These are phyloP conservation scores for Alnus rubra DNA, from an alignment of 306 rosid genomes.

Conservation along the genomic window DNA sequence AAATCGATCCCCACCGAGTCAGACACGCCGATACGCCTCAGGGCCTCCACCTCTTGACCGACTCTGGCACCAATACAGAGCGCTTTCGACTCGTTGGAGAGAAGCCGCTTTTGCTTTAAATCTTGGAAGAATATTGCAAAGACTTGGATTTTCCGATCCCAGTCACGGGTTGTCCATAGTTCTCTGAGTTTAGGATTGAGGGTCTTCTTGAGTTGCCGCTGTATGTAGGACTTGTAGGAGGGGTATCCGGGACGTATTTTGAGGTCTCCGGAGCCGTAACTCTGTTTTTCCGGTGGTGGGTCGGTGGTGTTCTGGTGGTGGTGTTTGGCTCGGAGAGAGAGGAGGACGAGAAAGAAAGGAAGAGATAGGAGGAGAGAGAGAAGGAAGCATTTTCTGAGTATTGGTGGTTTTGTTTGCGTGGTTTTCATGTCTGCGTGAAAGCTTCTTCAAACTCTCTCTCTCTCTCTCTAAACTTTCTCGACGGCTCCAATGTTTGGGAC, in stretches of 20 bases:
- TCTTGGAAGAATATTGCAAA: constrained; percentile 58
- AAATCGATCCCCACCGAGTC: constrained; percentile 83
- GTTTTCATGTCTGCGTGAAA: constrained; percentile 49
- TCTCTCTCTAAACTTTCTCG: constrained; percentile 2
- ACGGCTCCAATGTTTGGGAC: neutral
- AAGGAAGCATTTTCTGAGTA: constrained; percentile 45
- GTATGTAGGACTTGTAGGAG: constrained; percentile 72
- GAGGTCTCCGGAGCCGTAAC: constrained; percentile 30
- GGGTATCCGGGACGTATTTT: constrained; percentile 86
- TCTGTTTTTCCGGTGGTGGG: neutral
- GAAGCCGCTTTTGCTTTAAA: constrained; percentile 37
- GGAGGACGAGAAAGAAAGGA: constrained; percentile 44
- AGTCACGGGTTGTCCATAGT: constrained; percentile 91
- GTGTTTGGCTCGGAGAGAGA: constrained; percentile 26
- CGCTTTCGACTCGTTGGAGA: constrained; percentile 49
- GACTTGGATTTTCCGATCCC: constrained; percentile 79
- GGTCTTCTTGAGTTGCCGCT: constrained; percentile 84
- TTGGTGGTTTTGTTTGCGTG: constrained; percentile 33
- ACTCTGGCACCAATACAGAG: constrained; percentile 82
- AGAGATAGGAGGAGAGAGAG: constrained; percentile 59
- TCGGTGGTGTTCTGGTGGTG: neutral
- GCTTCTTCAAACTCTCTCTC: neutral
- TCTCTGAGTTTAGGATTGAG: constrained; percentile 77
- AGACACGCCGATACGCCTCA: constrained; percentile 57
- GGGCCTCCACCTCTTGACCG: constrained; percentile 90